Base-by-base conservation (phyloP, 352 stramenopile genomes). In the Globisporangium spiculum region DNA sequence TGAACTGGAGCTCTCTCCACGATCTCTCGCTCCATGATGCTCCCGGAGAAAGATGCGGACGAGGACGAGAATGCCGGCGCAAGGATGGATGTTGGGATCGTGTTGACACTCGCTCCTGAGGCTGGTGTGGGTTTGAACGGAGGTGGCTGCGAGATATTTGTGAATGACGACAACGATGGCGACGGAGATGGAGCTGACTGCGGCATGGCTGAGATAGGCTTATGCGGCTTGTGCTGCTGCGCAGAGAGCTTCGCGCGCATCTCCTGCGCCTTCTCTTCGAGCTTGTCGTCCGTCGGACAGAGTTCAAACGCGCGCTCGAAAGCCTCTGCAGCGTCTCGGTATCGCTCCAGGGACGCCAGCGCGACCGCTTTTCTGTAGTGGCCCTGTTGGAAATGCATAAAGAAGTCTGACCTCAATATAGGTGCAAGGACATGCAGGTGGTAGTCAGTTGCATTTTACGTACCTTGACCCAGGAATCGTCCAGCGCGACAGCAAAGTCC, bases 391-490 rank as follows among this genome's bases (percentile, higher is more conserved):
- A 48, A 50, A 50, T 30, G 22, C 4, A 52, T 12, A n/a, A 57
- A 32, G 12, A n/a, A 22, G 14, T 54, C 10, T 41, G 16, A 20
- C n/a, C 16, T 30, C 50, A 56, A 9, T 22, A 52, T 10, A 24
- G 38, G 20, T 52, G 18, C 18, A 22, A 20, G 2, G 20, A 3
- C 18, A 52, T 24, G 24, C 2, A 52, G 18, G 20, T 52, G 44
- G 6, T 50, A 20, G 16, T 50, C 2, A 2, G 8, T 27, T 56
- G n/a, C 1, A 46, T 46, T 46, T 46, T 18, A 56, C 50, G 16
- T 6, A 88, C 80, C 76, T 96, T 96, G 53, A 92, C 86, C 88
- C 88, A 96, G 16, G 84, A 73, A 22, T 78, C 79, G 34, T 94
- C 78, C 14, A 94, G 59, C 9, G 79, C 79, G 9, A 93, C 71